Evolutionary conservation across 805 yeast species (phyloP).

Genomic region (Ogataea saltuana): DNA sequence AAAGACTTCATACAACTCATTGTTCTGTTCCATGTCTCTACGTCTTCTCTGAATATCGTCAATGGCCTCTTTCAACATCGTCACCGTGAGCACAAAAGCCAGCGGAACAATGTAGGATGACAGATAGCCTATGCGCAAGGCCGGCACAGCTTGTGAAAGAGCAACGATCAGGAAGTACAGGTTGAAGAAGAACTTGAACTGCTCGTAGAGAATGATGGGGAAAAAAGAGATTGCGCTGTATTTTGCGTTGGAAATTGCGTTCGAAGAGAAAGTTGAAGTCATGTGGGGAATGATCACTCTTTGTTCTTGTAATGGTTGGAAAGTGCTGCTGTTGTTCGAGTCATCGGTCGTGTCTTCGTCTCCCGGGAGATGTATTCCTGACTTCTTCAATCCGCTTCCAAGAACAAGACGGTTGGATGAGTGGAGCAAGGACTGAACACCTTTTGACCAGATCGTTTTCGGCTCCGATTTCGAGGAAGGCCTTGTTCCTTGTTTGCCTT

Average conservation of each 20-base stretch:
- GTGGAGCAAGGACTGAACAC: conserved; percentile 31
- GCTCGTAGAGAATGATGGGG: conserved; percentile 89
- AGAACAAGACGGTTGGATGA: conserved; percentile 30
- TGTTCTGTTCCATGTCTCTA: conserved; percentile 86
- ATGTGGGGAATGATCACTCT: conserved; percentile 44
- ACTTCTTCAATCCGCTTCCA: conserved; percentile 24
- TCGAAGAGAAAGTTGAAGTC: conserved; percentile 50
- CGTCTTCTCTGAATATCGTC: conserved; percentile 91
- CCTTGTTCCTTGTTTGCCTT: conserved; percentile 16
- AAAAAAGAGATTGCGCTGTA: conserved; percentile 85
- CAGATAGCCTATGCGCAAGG: conserved; percentile 86
- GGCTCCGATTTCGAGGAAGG: conserved; percentile 25
- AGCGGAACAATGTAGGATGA: conserved; percentile 93
- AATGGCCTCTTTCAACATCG: conserved; percentile 93
- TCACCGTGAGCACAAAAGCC: conserved; percentile 87
- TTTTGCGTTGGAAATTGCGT: conserved; percentile 91
- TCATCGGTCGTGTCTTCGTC: conserved; percentile 19
- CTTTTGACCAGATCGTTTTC: conserved; percentile 33
- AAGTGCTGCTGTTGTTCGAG: neutral
- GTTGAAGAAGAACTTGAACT: conserved; percentile 95
- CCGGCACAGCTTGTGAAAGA: conserved; percentile 87
- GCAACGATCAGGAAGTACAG: conserved; percentile 91
- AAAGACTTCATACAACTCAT: conserved; percentile 75
- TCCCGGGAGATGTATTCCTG: conserved; percentile 29
- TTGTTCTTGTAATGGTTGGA: conserved; percentile 17